phyloP scores from a whole-genome alignment of 2,329 filamentous ascomycete species.

The Pseudocercospora vitis region DNA sequence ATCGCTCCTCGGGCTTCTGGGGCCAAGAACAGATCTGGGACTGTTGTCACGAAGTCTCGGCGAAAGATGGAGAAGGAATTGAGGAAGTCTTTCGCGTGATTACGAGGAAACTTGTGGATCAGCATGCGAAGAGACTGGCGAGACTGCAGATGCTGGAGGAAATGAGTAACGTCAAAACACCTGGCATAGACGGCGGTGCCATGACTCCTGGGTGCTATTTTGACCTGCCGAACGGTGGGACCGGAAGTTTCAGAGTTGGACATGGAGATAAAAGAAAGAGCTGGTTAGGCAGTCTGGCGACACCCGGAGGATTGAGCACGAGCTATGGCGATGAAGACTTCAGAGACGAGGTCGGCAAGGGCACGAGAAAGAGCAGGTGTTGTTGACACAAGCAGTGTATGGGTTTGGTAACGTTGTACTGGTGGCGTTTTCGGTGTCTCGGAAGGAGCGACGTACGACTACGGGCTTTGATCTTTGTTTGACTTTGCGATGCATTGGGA shows the following conservation, averaged over 20 bases:
- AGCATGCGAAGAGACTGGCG: conserved; percentile 59
- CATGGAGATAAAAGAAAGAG: conserved; percentile 63
- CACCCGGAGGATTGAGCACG: conserved; percentile 41
- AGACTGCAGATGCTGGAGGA: conserved; percentile 50
- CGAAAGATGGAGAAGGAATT: conserved; percentile 90
- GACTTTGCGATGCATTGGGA: background rate
- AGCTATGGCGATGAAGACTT: conserved; percentile 28
- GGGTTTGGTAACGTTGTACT: background rate
- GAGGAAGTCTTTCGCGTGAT: conserved; percentile 94
- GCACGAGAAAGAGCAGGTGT: conserved; percentile 30
- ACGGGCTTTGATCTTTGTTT: no score
- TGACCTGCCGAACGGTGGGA: conserved; percentile 48
- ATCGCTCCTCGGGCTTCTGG: conserved; percentile 74
- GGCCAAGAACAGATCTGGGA: conserved; percentile 86
- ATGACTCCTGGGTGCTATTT: conserved; percentile 48
- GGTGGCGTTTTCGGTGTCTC: background rate
- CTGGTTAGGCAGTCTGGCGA: conserved; percentile 62
- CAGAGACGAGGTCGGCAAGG: conserved; percentile 28
- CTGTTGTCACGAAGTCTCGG: conserved; percentile 94
- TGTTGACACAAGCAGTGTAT: conserved; percentile 23
- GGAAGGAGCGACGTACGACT: background rate
- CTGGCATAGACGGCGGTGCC: conserved; percentile 41
- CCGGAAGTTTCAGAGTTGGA: conserved; percentile 61
- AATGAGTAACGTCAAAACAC: conserved; percentile 43
- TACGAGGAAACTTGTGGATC: conserved; percentile 79